A percentile compares a stretch with the other conserved stretches of the same genome.
Conservation (phyloP, 306 rosid genomes). For the Prunus fruticosa region DNA sequence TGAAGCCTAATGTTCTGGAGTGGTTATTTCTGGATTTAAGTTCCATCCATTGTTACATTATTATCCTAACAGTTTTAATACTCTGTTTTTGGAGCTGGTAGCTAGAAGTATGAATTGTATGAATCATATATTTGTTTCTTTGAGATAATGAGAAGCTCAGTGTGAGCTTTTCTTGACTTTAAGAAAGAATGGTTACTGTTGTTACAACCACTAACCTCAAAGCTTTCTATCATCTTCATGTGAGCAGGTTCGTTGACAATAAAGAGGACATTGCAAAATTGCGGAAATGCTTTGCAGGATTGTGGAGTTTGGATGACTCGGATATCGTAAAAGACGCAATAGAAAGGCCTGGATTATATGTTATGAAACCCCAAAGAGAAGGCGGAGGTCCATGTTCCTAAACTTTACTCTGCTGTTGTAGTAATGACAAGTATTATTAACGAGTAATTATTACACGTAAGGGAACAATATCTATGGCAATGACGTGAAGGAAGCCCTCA, state of each 20-base stretch:
- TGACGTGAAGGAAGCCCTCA: constrained; percentile 68
- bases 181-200: background rate
- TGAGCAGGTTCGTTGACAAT: constrained; percentile 74
- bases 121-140: background rate
- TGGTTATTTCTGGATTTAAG: constrained; percentile 55
- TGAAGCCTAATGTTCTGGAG: constrained; percentile 86
- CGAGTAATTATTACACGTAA: constrained; percentile 27
- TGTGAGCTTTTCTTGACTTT: background rate
- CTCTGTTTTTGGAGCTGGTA: constrained; percentile 4
- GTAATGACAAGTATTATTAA: background rate
- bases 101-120: background rate
- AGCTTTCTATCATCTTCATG: background rate
- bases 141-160: background rate
- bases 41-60: background rate
- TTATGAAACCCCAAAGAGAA: constrained; percentile 98
- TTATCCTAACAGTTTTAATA: constrained; percentile 12
- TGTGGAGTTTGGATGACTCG: constrained; percentile 92
- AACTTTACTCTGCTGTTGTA: constrained; percentile 18
- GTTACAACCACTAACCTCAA: background rate
- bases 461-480: constrained; percentile 88
- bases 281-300: constrained; percentile 78
- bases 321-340: constrained; percentile 59
- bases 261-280: constrained; percentile 50
- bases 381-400: constrained; percentile 71
- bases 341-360: constrained; percentile 65